These are phyloP conservation scores for Aspergillus mulundensis DNA, from an alignment of 495 filamentous ascomycete genomes.

Conservation along the genomic window DNA sequence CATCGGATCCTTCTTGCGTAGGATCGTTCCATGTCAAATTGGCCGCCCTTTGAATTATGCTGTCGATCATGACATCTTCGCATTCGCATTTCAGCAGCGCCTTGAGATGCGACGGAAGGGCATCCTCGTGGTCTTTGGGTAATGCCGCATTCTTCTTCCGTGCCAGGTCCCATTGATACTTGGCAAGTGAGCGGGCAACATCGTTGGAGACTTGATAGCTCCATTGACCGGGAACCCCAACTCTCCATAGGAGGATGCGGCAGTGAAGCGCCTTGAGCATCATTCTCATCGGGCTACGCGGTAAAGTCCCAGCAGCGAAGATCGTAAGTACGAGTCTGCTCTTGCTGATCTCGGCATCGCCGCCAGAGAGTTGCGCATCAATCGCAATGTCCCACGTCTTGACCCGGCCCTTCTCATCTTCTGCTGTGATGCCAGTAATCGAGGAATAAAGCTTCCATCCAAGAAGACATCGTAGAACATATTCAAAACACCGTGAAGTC, in stretches of 20 bases:
- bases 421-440: conserved; percentile 74
- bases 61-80: conserved; percentile 71
- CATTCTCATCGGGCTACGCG: conserved; percentile 74
- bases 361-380: conserved; percentile 92
- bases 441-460: conserved; percentile 71
- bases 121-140: conserved; percentile 55
- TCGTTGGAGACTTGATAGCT: conserved; percentile 57
- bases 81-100: conserved; percentile 70
- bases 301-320: conserved; percentile 83
- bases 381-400: conserved; percentile 95
- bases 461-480: conserved; percentile 72
- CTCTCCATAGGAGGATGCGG: conserved; percentile 78
- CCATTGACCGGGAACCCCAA: conserved; percentile 60
- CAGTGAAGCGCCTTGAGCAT: conserved; percentile 94
- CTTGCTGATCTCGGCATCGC: conserved; percentile 84
- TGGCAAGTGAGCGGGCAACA: conserved; percentile 63
- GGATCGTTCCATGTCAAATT: conserved; percentile 87
- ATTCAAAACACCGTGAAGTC: conserved; percentile 71
- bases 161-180: conserved; percentile 77
- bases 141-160: conserved; percentile 58
- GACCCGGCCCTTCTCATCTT: conserved; percentile 79
- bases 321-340: conserved; percentile 82
- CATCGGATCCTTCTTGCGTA: conserved; percentile 59
- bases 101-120: conserved; percentile 71
- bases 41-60: conserved; percentile 79